Percentiles rank a stretch among this genome's conserved stretches.
Evolutionary conservation across 1,284 basidiomycete species (phyloP).

Genomic region (Stygiomarasmius scandens): DNA sequence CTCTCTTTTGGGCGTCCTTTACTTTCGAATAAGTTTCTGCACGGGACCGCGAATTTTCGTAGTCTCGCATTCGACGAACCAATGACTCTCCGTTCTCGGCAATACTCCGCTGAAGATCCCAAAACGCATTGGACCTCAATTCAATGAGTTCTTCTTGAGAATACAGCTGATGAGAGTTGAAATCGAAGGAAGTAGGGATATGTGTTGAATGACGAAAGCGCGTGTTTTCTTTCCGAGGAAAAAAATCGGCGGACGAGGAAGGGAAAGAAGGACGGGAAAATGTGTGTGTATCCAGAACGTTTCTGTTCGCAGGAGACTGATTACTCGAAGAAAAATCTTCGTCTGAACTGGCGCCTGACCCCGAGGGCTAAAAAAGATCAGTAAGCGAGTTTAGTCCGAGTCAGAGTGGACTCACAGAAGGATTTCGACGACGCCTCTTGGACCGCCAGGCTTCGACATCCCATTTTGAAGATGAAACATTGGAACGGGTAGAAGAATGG

Average conservation of each 20-base stretch:
- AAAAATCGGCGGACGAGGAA: conserved; percentile 59
- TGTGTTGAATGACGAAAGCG: conserved; percentile 25
- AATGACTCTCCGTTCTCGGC: conserved; percentile 65
- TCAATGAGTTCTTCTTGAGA: conserved; percentile 41
- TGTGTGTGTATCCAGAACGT: conserved; percentile 3
- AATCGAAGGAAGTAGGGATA: conserved; percentile 20
- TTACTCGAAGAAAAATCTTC: conserved; percentile 6
- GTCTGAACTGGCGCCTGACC: conserved; percentile 14
- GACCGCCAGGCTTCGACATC: conserved; percentile 55
- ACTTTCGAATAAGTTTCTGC: conserved; percentile 37
- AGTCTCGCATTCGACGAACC: conserved; percentile 72
- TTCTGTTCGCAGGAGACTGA: background rate
- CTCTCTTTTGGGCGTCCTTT: conserved; percentile 39
- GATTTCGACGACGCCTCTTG: conserved; percentile 54
- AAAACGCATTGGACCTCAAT: conserved; percentile 63
- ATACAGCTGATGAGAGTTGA: conserved; percentile 26
- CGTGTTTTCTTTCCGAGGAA: conserved; percentile 32
- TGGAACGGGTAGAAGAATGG: conserved; percentile 33
- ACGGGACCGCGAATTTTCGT: conserved; percentile 54
- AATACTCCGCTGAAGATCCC: conserved; percentile 63
- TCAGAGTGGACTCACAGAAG: conserved; percentile 39
- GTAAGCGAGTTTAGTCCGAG: background rate
- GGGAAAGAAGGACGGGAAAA: conserved; percentile 43
- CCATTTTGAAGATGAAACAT: conserved; percentile 45
- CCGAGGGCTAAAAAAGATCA: conserved; percentile 17